A percentile compares a stretch with the other conserved stretches of the same genome.
phyloP scores from a whole-genome alignment of 2,329 filamentous ascomycete species.

The Botrytis medusae region DNA sequence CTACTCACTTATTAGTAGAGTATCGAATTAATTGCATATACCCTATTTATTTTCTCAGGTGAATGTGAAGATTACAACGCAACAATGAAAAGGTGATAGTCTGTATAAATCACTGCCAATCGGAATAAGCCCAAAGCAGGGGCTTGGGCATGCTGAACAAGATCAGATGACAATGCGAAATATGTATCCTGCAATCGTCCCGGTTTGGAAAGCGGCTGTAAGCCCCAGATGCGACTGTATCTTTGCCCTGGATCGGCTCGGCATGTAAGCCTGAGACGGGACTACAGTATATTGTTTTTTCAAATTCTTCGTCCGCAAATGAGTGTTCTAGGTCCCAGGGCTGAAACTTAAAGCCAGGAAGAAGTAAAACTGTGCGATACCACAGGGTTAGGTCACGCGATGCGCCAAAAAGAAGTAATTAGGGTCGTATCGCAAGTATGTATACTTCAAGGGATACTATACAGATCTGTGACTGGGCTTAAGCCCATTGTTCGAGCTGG shows the following conservation, averaged over 20 bases:
- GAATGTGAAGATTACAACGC: not conserved
- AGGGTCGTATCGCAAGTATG: not conserved
- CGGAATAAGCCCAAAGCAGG: not conserved
- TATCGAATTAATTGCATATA: not conserved
- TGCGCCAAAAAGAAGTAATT: not conserved
- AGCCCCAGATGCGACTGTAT: not conserved
- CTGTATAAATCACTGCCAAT: not conserved
- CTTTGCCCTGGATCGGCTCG: constrained; percentile 5
- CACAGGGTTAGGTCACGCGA: not conserved
- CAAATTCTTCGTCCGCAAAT: not conserved
- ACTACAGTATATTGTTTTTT: not conserved
- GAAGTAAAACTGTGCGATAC: not conserved
- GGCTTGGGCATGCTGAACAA: not conserved
- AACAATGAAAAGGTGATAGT: not conserved
- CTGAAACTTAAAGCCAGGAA: constrained; percentile 1
- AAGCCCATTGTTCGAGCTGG: not conserved
- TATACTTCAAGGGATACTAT: not conserved
- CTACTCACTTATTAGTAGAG: not conserved
- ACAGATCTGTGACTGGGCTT: not conserved
- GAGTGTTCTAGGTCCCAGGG: not conserved
- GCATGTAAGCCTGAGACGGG: not conserved
- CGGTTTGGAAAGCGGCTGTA: not conserved
- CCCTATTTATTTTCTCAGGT: not conserved
- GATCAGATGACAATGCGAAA: not conserved
- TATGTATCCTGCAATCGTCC: not conserved